Conservation (phyloP, 1,284 basidiomycete genomes). For the Tylopilus sp. region DNA sequence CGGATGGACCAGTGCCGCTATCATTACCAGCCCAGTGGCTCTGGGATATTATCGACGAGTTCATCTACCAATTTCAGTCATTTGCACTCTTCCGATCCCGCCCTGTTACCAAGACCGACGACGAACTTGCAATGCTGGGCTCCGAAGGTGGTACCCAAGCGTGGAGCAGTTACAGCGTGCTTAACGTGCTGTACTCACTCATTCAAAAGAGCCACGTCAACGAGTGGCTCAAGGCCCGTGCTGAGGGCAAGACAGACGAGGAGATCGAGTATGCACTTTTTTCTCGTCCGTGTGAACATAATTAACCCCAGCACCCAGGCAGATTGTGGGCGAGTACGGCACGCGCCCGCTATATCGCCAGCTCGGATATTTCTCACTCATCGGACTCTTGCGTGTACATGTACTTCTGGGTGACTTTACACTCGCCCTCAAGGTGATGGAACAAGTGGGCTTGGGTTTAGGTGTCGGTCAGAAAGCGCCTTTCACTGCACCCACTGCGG, state of each 20-base stretch:
- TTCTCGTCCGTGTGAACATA: background rate
- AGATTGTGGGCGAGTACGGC: constrained; percentile 94
- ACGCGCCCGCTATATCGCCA: constrained; percentile 91
- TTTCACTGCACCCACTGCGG: constrained; percentile 92
- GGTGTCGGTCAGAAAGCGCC: constrained; percentile 90
- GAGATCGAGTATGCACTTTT: constrained; percentile 78
- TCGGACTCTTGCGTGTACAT: constrained; percentile 96
- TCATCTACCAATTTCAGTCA: constrained; percentile 98
- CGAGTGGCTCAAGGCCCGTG: constrained; percentile 89
- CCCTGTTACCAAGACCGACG: constrained; percentile 88
- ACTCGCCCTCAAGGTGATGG: constrained; percentile 95
- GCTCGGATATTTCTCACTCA: constrained; percentile 98
- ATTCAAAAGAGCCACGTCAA: constrained; percentile 98
- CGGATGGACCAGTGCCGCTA: constrained; percentile 93
- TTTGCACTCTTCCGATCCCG: constrained; percentile 95
- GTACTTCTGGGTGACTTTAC: constrained; percentile 97
- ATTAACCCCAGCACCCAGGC: constrained; percentile 56
- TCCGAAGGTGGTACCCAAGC: constrained; percentile 79
- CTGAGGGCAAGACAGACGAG: constrained; percentile 83
- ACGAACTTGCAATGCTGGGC: constrained; percentile 84
- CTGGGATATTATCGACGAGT: constrained; percentile 99
- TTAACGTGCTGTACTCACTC: constrained; percentile 98
- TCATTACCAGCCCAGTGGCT: constrained; percentile 98
- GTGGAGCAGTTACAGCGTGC: constrained; percentile 97
- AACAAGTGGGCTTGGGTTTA: constrained; percentile 91